Percentiles rank a stretch among this genome's conserved stretches.
These are phyloP conservation scores for Teratosphaeria viscida DNA, from an alignment of 2,329 filamentous ascomycete species.

Conservation along the genomic window DNA sequence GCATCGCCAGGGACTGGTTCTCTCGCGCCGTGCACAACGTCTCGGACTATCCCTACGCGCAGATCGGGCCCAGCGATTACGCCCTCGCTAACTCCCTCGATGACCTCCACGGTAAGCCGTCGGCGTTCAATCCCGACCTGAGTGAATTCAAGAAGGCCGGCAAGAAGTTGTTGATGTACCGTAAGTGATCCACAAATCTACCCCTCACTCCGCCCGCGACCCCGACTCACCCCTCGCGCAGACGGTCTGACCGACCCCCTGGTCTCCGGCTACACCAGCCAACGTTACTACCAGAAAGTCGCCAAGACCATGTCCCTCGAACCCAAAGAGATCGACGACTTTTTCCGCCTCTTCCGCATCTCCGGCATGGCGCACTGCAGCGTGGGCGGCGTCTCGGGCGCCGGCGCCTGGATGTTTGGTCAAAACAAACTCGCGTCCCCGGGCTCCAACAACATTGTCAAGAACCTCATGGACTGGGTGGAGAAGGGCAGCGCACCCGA, in stretches of 20 bases:
- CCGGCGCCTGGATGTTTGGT: constrained; percentile 34
- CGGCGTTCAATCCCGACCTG: constrained; percentile 28
- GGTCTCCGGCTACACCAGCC: constrained; percentile 36
- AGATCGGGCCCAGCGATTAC: constrained; percentile 32
- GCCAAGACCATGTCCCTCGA: constrained; percentile 26
- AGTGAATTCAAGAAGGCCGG: constrained; percentile 29
- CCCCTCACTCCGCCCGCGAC: too few species aligned
- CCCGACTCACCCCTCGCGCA: neutral
- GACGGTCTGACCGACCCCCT: constrained; percentile 34
- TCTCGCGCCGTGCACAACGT: constrained; percentile 39
- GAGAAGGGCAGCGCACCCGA: constrained; percentile 23
- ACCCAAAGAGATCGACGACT: constrained; percentile 27
- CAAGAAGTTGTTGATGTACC: constrained; percentile 34
- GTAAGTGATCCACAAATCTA: neutral
- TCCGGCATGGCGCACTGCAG: constrained; percentile 44
- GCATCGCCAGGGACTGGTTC: constrained; percentile 36
- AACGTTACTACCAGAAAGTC: constrained; percentile 41
- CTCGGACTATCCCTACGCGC: constrained; percentile 31
- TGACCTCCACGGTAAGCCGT: constrained; percentile 32
- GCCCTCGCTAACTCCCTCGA: constrained; percentile 27
- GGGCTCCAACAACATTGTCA: constrained; percentile 32
- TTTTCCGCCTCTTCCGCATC: constrained; percentile 41
- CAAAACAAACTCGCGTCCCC: constrained; percentile 19
- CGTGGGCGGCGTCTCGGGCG: constrained; percentile 30
- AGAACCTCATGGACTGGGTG: constrained; percentile 33